Percentiles rank a stretch among this genome's conserved stretches.
Evolutionary conservation across 805 yeast genomes (phyloP).

Genomic region (Candida ascalaphidarum): DNA sequence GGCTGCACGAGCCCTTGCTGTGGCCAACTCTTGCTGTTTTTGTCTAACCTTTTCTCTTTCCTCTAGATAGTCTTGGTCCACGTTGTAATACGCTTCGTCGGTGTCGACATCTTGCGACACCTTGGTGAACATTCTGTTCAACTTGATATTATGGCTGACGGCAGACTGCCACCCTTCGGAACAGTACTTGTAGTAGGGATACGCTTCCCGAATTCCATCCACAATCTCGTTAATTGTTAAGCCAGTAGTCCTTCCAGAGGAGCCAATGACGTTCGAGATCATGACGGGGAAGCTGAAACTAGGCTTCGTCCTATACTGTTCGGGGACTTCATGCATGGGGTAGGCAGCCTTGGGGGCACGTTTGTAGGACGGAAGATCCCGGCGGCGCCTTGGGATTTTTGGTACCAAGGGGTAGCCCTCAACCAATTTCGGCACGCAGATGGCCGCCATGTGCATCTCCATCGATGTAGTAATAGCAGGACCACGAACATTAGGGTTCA

Average conservation of each 20-base stretch:
- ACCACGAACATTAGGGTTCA: conserved; percentile 11
- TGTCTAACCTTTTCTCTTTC: conserved; percentile 70
- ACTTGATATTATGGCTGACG: conserved; percentile 80
- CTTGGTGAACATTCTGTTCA: conserved; percentile 78
- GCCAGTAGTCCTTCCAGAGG: conserved; percentile 54
- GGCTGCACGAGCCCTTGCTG: conserved; percentile 50
- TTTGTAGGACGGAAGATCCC: conserved; percentile 28
- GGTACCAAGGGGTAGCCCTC: conserved; percentile 22
- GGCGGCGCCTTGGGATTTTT: conserved; percentile 21
- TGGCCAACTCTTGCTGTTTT: conserved; percentile 52
- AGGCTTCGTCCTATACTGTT: conserved; percentile 79
- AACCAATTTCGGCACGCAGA: conserved; percentile 25
- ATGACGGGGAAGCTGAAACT: conserved; percentile 71
- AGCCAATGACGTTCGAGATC: conserved; percentile 69
- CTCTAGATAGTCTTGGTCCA: conserved; percentile 76
- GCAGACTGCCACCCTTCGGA: conserved; percentile 98
- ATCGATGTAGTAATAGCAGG: conserved; percentile 25
- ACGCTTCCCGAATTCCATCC: conserved; percentile 76
- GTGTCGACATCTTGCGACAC: conserved; percentile 51
- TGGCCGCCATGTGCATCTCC: conserved; percentile 13
- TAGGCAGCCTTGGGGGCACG: conserved; percentile 56
- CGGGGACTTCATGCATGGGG: conserved; percentile 80
- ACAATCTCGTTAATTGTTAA: conserved; percentile 63
- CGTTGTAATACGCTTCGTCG: conserved; percentile 96
- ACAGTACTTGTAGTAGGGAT: conserved; percentile 88